phyloP scores from a whole-genome alignment of 768 basidiomycete genomes.

The Pulveroboletus sp. region DNA sequence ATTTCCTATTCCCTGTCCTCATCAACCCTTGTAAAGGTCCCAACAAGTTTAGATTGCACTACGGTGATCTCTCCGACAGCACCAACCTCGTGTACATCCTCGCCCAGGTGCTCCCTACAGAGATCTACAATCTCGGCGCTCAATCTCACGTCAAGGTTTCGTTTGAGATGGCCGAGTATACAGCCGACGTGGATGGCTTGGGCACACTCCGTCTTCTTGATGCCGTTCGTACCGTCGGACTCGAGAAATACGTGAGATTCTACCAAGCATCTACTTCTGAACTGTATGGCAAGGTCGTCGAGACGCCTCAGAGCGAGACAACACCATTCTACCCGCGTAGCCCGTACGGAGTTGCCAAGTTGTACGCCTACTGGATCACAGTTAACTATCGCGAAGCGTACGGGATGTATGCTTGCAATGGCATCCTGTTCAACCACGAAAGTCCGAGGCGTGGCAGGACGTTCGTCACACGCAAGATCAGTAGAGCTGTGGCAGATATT shows the following conservation, averaged over 20 bases:
- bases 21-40: slow-evolving; percentile 41
- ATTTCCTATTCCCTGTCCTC: background rate
- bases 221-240: slow-evolving; percentile 91
- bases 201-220: slow-evolving; percentile 95
- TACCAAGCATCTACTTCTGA: slow-evolving; percentile 98
- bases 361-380: slow-evolving; percentile 88
- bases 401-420: slow-evolving; percentile 94
- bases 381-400: slow-evolving; percentile 95
- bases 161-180: slow-evolving; percentile 99
- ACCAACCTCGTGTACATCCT: slow-evolving; percentile 97
- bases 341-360: slow-evolving; percentile 93
- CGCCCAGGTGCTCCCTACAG: slow-evolving; percentile 89
- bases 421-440: slow-evolving; percentile 98
- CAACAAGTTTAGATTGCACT: slow-evolving; percentile 78
- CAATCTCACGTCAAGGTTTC: slow-evolving; percentile 99
- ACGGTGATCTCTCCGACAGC: slow-evolving; percentile 92
- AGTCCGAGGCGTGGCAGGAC: slow-evolving; percentile 92
- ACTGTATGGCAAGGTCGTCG: slow-evolving; percentile 93
- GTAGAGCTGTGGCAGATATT: slow-evolving; percentile 91
- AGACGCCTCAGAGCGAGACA: slow-evolving; percentile 92
- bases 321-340: slow-evolving; percentile 99
- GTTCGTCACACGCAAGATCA: slow-evolving; percentile 94
- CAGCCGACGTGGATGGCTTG: slow-evolving; percentile 92
- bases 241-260: slow-evolving; percentile 90
- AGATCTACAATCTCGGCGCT: slow-evolving; percentile 97